phyloP scores from a whole-genome alignment of 768 basidiomycete genomes.

The Stropharia rugosoannulata region DNA sequence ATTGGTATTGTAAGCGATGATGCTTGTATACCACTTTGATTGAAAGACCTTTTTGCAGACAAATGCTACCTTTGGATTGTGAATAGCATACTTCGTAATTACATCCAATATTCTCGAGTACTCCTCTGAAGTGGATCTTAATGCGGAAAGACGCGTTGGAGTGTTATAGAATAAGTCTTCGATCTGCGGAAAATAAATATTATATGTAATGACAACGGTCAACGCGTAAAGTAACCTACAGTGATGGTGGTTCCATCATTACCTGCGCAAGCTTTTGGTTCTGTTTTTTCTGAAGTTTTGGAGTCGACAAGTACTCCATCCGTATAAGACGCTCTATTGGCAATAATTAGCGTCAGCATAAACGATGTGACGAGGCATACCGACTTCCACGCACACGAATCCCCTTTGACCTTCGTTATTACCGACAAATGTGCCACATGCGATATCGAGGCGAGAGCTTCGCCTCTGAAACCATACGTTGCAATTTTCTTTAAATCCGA shows the following conservation, averaged over 20 bases:
- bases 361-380: constrained; percentile 25
- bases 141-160: constrained; percentile 81
- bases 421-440: constrained; percentile 90
- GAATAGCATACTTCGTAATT: constrained; percentile 89
- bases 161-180: constrained; percentile 96
- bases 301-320: constrained; percentile 73
- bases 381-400: constrained; percentile 91
- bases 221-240: constrained; percentile 39
- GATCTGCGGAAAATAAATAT: constrained; percentile 49
- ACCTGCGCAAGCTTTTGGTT: constrained; percentile 89
- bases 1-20: background rate
- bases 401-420: constrained; percentile 83
- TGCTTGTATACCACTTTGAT: background rate
- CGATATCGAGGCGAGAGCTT: constrained; percentile 94
- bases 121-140: constrained; percentile 86
- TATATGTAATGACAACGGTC: background rate
- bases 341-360: background rate
- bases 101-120: constrained; percentile 91
- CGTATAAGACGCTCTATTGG: constrained; percentile 70
- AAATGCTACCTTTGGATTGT: constrained; percentile 88
- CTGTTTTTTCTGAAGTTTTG: constrained; percentile 68
- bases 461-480: constrained; percentile 97
- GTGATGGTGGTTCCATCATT: constrained; percentile 92
- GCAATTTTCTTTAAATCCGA: constrained; percentile 80
- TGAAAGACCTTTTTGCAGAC: constrained; percentile 81